These are phyloP conservation scores for Mycothermus thermophilus DNA, from an alignment of 495 filamentous ascomycete genomes.

Conservation along the genomic window DNA sequence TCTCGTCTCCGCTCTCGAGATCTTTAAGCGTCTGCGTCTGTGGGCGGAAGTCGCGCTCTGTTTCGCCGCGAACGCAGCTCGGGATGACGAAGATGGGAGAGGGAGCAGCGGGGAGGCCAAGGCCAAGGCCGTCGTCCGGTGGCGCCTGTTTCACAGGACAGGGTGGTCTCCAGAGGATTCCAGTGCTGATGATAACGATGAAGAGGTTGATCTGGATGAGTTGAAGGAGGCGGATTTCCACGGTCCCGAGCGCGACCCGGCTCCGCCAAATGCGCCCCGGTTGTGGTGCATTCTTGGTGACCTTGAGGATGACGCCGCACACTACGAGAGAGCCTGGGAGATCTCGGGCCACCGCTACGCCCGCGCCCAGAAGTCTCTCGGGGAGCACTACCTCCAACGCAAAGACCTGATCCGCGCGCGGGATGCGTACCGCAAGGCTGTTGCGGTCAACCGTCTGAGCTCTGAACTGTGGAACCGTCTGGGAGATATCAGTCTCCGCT, in stretches of 20 bases:
- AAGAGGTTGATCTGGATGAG: constrained; percentile 31
- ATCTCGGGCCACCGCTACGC: constrained; percentile 70
- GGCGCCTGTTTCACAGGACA: constrained; percentile 58
- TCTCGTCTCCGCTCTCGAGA: constrained; percentile 79
- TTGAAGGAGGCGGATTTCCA: constrained; percentile 40
- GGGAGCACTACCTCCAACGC: constrained; percentile 54
- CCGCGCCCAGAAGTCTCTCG: constrained; percentile 75
- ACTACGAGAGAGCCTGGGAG: constrained; percentile 82
- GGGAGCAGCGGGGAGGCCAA: constrained; percentile 54
- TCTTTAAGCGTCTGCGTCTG: constrained; percentile 86
- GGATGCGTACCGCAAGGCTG: constrained; percentile 60
- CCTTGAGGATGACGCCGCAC: constrained; percentile 53
- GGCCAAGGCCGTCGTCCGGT: constrained; percentile 57
- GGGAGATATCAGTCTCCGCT: constrained; percentile 71
- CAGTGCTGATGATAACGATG: constrained; percentile 34
- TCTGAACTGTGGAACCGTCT: constrained; percentile 75
- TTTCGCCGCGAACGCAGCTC: constrained; percentile 44
- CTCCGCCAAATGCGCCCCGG: constrained; percentile 72
- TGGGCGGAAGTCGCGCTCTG: constrained; percentile 95
- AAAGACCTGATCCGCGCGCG: constrained; percentile 55
- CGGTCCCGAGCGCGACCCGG: constrained; percentile 48
- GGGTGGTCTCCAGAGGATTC: constrained; percentile 14
- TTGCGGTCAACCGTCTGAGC: constrained; percentile 68
- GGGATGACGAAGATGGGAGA: constrained; percentile 47
- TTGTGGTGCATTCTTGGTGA: constrained; percentile 92